phyloP scores from a whole-genome alignment of 1,139 yeast genomes.

The Yamadazyma diddensiae region DNA sequence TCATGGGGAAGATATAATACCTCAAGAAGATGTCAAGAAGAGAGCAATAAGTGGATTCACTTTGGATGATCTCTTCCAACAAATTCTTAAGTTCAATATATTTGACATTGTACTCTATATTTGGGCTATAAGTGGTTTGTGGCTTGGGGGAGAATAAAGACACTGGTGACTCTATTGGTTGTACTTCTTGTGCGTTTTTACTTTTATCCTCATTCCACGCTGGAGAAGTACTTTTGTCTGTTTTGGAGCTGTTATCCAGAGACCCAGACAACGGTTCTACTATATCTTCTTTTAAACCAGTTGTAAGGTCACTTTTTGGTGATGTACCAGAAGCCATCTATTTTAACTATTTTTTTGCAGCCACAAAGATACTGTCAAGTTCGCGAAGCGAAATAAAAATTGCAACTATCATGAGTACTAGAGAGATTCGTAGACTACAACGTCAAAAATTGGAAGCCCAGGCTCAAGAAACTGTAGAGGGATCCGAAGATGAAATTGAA shows the following conservation, averaged over 20 bases:
- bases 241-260: too few species aligned
- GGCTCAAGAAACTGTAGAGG: conserved; percentile 5
- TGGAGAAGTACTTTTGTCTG: too few species aligned
- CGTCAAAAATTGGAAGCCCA: conserved; percentile 34
- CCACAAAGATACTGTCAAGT: conserved; percentile 6
- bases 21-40: conserved; percentile 38
- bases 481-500: conserved; percentile 11
- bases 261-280: too few species aligned
- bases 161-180: conserved; percentile 6
- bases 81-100: conserved; percentile 29
- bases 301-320: too few species aligned
- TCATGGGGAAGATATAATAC: conserved; percentile 34
- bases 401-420: conserved; percentile 50
- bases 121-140: conserved; percentile 4
- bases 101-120: neutral
- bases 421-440: conserved; percentile 57
- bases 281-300: too few species aligned
- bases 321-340: too few species aligned
- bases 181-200: too few species aligned
- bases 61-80: conserved; percentile 45
- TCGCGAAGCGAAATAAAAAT: conserved; percentile 1
- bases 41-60: conserved; percentile 45
- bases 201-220: too few species aligned
- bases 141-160: conserved; percentile 26
- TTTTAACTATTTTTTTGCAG: conserved; percentile 7